Evolutionary conservation across 176 grass and related monocot genomes (phyloP).

Genomic region (Rhynchospora pubera): DNA sequence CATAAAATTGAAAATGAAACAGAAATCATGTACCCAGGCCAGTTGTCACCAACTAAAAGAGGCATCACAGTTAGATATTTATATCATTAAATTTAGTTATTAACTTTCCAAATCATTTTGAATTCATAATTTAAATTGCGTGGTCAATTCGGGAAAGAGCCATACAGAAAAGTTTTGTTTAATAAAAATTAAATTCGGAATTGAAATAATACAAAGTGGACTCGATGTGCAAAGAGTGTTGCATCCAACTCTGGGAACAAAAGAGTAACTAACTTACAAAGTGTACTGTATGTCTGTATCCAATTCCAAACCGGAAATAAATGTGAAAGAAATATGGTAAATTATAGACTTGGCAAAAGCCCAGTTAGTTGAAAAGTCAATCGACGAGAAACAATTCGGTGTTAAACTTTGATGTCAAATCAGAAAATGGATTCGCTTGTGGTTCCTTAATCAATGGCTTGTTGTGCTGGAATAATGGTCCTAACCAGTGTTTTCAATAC

Average conservation of each 20-base stretch:
- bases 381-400: too few relatives aligned
- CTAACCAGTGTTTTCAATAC: too few relatives aligned
- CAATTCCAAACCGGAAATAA: neutral
- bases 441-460: too few relatives aligned
- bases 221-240: too few relatives aligned
- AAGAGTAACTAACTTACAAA: neutral
- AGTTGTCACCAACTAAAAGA: neutral
- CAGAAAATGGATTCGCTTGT: too few relatives aligned
- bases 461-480: too few relatives aligned
- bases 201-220: neutral
- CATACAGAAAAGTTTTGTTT: neutral
- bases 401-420: too few relatives aligned
- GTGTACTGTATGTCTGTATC: neutral
- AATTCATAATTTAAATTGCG: neutral
- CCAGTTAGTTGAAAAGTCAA: neutral
- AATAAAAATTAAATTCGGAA: neutral
- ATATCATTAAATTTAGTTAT: neutral
- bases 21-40: neutral
- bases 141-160: neutral
- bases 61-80: neutral
- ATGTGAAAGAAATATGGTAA: neutral
- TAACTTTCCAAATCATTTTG: neutral
- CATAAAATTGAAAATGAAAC: neutral
- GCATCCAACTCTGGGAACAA: too few relatives aligned
- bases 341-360: neutral